These are phyloP conservation scores for Stephania yunnanensis DNA, from an alignment of 164 flowering plant genomes.

Conservation along the genomic window DNA sequence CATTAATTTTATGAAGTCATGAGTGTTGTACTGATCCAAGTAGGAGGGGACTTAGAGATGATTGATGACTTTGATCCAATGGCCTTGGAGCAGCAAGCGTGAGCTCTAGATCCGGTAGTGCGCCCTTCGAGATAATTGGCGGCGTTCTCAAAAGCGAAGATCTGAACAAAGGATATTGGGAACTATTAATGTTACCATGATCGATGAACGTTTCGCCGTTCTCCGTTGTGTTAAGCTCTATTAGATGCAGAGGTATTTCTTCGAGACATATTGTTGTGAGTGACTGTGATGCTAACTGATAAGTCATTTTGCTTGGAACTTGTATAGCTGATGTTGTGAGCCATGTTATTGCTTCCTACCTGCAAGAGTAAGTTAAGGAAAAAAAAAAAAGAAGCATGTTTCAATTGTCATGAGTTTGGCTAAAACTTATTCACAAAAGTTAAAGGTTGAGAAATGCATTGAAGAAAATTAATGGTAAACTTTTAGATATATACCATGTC, in stretches of 20 bases:
- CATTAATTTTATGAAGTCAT: conserved; percentile 23
- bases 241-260: conserved; percentile 6
- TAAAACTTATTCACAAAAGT: neutral
- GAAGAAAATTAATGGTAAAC: neutral
- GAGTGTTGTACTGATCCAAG: conserved; percentile 31
- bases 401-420: neutral
- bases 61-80: conserved; percentile 24
- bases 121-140: conserved; percentile 3
- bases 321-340: neutral
- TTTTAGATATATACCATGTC: conserved; percentile 45
- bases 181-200: conserved; percentile 6
- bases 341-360: conserved; percentile 23
- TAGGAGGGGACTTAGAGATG: conserved; percentile 24
- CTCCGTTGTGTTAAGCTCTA: conserved; percentile 17
- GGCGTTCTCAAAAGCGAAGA: conserved; percentile 5
- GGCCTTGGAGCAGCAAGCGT: conserved; percentile 39
- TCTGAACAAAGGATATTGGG: conserved; percentile 7
- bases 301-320: conserved; percentile 10
- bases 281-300: conserved; percentile 7
- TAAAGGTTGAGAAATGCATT: neutral
- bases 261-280: conserved; percentile 6
- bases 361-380: conserved; percentile 13
- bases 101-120: conserved; percentile 41
- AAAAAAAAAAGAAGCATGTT: neutral
- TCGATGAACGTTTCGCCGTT: conserved; percentile 6